Evolutionary conservation across 1,139 yeast species (phyloP).

Genomic region (Casaregolazyma lundiana): DNA sequence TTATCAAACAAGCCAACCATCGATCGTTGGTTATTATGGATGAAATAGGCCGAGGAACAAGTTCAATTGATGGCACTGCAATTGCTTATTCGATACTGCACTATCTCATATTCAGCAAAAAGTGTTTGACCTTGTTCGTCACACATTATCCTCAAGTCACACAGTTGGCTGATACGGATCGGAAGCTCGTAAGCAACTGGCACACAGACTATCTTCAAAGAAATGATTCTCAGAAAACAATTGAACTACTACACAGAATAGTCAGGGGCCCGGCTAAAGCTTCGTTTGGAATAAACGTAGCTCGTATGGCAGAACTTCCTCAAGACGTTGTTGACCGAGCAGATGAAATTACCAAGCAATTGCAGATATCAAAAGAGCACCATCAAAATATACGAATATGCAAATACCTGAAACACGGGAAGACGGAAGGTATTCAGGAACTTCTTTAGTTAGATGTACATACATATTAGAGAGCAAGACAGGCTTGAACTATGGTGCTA

Average conservation of each 20-base stretch:
- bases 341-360: conserved; percentile 18
- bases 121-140: conserved; percentile 67
- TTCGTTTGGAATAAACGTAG: conserved; percentile 38
- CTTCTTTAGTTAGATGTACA: background rate
- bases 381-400: background rate
- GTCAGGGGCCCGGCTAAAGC: conserved; percentile 32
- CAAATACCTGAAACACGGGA: background rate
- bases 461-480: background rate
- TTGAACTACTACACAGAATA: conserved; percentile 32
- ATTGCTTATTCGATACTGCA: conserved; percentile 75
- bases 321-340: conserved; percentile 28
- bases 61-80: conserved; percentile 85
- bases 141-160: conserved; percentile 83
- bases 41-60: conserved; percentile 73
- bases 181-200: conserved; percentile 47
- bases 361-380: conserved; percentile 16
- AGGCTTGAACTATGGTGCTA: conserved; percentile 56
- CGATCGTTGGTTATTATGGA: conserved; percentile 57
- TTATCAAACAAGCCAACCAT: conserved; percentile 45
- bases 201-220: conserved; percentile 70
- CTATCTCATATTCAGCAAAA: conserved; percentile 46
- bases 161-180: conserved; percentile 43
- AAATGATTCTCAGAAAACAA: conserved; percentile 18
- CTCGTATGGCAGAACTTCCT: conserved; percentile 35
- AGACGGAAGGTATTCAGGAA: background rate